Evolutionary conservation across 2,329 filamentous ascomycete species (phyloP).

Genomic region (Aspergillus ochraceoroseus): DNA sequence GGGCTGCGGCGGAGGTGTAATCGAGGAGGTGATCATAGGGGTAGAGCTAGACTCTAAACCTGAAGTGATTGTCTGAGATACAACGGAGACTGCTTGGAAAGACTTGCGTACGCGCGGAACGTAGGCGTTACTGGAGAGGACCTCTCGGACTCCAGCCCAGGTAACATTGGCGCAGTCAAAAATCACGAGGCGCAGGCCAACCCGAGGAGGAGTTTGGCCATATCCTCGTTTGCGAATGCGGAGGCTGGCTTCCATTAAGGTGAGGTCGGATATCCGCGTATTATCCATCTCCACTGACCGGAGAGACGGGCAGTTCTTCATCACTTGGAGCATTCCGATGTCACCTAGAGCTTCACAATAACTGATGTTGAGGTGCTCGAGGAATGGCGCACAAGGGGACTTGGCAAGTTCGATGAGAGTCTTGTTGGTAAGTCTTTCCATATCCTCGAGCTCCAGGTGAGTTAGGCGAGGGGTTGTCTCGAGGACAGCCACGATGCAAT

Average conservation of each 20-base stretch:
- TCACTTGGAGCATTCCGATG: conserved; percentile 71
- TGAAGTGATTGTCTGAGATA: conserved; percentile 28
- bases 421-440: conserved; percentile 69
- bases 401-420: conserved; percentile 70
- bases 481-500: conserved; percentile 65
- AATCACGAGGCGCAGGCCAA: conserved; percentile 70
- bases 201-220: conserved; percentile 46
- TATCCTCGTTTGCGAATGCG: conserved; percentile 65
- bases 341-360: conserved; percentile 87
- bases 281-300: conserved; percentile 83
- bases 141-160: conserved; percentile 84
- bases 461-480: conserved; percentile 71
- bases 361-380: conserved; percentile 80
- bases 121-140: conserved; percentile 79
- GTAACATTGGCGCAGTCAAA: conserved; percentile 92
- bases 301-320: conserved; percentile 68
- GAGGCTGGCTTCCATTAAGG: conserved; percentile 76
- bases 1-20: conserved; percentile 25
- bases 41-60: conserved; percentile 16
- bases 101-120: conserved; percentile 51
- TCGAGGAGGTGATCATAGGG: conserved; percentile 24
- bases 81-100: conserved; percentile 29
- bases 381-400: conserved; percentile 63
- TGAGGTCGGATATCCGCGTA: conserved; percentile 80
- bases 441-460: conserved; percentile 84